These are phyloP conservation scores for Cylindrotheca fusiformis DNA, from an alignment of 108 stramenopile genomes.

Conservation along the genomic window DNA sequence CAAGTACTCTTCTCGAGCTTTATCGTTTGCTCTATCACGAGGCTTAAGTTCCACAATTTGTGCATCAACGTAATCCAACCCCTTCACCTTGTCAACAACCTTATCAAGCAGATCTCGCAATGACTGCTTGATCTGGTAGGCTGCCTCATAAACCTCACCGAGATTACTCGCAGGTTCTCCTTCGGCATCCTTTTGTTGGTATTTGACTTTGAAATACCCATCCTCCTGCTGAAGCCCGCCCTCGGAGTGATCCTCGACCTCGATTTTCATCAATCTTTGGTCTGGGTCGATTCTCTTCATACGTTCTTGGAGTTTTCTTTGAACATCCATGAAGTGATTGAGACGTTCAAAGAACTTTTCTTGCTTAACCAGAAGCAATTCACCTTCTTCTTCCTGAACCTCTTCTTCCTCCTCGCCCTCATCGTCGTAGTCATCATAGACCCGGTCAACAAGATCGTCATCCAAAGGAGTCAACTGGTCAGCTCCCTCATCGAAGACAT, in stretches of 20 bases:
- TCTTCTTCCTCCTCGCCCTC: slow-evolving; percentile 19
- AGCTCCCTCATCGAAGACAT: not conserved
- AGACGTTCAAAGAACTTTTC: slow-evolving; percentile 40
- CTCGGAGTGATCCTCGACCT: slow-evolving; percentile 30
- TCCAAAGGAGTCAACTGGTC: not conserved
- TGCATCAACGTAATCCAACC: slow-evolving; percentile 38
- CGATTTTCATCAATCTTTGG: slow-evolving; percentile 19
- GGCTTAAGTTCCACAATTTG: slow-evolving; percentile 38
- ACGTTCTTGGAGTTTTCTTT: slow-evolving; percentile 32
- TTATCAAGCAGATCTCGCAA: slow-evolving; percentile 33
- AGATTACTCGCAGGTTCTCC: slow-evolving; percentile 36
- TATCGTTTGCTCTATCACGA: slow-evolving; percentile 37
- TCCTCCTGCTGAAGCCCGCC: slow-evolving; percentile 26
- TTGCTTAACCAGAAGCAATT: slow-evolving; percentile 22
- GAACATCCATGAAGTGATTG: slow-evolving; percentile 40
- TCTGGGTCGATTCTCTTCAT: slow-evolving; percentile 35
- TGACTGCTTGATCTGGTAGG: slow-evolving; percentile 39
- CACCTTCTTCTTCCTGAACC: slow-evolving; percentile 22
- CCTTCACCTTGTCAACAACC: slow-evolving; percentile 43
- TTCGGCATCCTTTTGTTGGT: slow-evolving; percentile 38
- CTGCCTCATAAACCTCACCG: slow-evolving; percentile 40
- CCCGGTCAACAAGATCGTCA: slow-evolving; percentile 12
- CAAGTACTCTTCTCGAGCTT: slow-evolving; percentile 35
- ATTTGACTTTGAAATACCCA: slow-evolving; percentile 20
- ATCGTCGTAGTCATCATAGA: slow-evolving; percentile 18